Base-by-base conservation (phyloP, 345 rosid genomes). In the Salix dunnii region DNA sequence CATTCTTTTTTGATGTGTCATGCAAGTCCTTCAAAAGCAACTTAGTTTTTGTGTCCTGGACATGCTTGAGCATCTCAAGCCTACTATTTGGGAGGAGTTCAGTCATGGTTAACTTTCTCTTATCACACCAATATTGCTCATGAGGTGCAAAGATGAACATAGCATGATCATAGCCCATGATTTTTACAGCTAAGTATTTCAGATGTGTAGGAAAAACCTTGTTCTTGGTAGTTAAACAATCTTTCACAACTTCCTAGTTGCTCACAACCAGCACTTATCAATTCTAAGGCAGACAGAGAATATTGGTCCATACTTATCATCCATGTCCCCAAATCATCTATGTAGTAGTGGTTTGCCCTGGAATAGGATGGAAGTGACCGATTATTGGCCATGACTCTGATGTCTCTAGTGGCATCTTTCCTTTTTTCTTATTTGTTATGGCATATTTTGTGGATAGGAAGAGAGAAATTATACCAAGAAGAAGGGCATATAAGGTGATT, bases 181-280 rank as follows among this genome's bases (percentile, higher is more conserved):
- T 40, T 65, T 76, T 74, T 2, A 27, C 8, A 3, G 83, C 79
- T 7, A 79, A 28, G 40, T 38, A 74, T 53, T 70, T 71, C 17
- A 83, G 85, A 49, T 82, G 83, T 23, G 81, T 13, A 12, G 71
- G 28, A 40, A 85, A 79, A 40, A 76, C 61, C 65, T 43, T 77
- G 81, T 85, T 83, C 6, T 85, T 73, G 7, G 61, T 53, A 6
- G 82, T 78, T 67, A 83, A 83, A 55, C 88, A 85, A 49, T 85
- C 81, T 65, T 74, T 85, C 40, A 78, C 80, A 30, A 65, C 66
- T 71, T 83, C 82, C 82, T 74, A 76, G 70, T 68, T 63, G 61
- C 83, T 83, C 9, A 79, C 67, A 62, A 85, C 80, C 11, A 79
- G 61, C 4, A 72, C 80, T 71, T 6, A 18, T 33, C 73, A 81